Evolutionary conservation across 2,329 filamentous ascomycete genomes (phyloP).

Genomic region (Cercospora zeae-maydis): DNA sequence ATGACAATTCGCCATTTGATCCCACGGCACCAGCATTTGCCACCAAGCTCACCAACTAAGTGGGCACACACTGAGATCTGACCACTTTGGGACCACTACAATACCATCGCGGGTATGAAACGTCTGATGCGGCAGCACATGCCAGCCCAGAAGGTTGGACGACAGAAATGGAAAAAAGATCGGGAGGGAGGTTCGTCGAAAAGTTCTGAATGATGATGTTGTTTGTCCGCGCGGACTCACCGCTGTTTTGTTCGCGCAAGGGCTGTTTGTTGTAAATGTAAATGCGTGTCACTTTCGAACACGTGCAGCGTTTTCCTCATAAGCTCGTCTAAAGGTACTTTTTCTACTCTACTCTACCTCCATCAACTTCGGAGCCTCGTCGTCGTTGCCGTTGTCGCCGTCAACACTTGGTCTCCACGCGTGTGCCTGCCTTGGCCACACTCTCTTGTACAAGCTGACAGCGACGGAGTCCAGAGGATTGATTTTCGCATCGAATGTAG

Average conservation of each 20-base stretch:
- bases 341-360: slow-evolving; percentile 10
- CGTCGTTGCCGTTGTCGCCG: background rate
- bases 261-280: background rate
- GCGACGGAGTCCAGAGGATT: slow-evolving; percentile 94
- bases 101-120: background rate
- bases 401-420: slow-evolving; percentile 19
- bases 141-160: background rate
- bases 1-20: background rate
- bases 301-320: background rate
- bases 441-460: slow-evolving; percentile 62
- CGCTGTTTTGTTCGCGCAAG: background rate
- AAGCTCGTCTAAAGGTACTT: background rate
- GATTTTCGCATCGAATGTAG: slow-evolving; percentile 91
- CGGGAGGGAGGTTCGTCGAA: background rate
- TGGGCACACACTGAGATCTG: no score
- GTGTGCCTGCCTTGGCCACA: slow-evolving; percentile 56
- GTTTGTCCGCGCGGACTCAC: background rate
- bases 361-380: slow-evolving; percentile 21
- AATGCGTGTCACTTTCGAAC: background rate
- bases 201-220: background rate
- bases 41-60: background rate
- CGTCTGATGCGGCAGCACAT: background rate
- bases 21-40: background rate
- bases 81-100: background rate
- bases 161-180: background rate